phyloP scores from a whole-genome alignment of 495 filamentous ascomycete genomes.

The Penicillium chermesinum region DNA sequence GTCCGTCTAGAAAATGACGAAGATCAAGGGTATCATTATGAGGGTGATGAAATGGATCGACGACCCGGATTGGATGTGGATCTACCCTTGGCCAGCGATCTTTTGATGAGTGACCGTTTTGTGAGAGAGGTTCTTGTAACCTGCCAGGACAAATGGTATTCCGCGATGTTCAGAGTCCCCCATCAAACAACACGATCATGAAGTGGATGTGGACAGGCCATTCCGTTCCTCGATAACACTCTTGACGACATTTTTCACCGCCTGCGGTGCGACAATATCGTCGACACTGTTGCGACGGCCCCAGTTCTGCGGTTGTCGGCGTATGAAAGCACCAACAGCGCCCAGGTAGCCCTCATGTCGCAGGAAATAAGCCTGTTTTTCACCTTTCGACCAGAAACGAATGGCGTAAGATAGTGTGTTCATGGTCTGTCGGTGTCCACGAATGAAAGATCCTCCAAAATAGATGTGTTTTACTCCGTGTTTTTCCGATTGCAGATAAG shows the following conservation, averaged over 20 bases:
- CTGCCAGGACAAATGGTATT: no score
- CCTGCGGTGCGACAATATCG: slow-evolving; percentile 32
- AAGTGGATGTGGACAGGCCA: slow-evolving; percentile 10
- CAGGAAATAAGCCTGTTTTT: slow-evolving; percentile 92
- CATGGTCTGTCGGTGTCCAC: slow-evolving; percentile 95
- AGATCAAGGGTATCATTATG: not conserved
- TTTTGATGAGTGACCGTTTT: no score
- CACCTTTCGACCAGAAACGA: slow-evolving; percentile 91
- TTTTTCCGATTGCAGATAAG: slow-evolving; percentile 90
- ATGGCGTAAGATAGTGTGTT: slow-evolving; percentile 94
- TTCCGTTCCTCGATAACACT: slow-evolving; percentile 11
- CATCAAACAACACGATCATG: not conserved
- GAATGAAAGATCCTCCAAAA: slow-evolving; percentile 95
- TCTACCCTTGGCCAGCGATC: no score
- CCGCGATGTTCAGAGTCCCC: slow-evolving; percentile 2
- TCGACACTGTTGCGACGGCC: slow-evolving; percentile 74
- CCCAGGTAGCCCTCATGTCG: slow-evolving; percentile 95
- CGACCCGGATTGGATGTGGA: no score
- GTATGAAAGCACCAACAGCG: slow-evolving; percentile 92
- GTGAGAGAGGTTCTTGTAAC: no score
- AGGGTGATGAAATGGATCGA: not conserved
- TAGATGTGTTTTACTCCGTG: slow-evolving; percentile 89
- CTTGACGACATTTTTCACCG: slow-evolving; percentile 24
- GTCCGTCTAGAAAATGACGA: not conserved
- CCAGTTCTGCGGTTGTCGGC: slow-evolving; percentile 87